Base-by-base conservation (phyloP, 345 rosid species). In the Aurinia saxatilis region DNA sequence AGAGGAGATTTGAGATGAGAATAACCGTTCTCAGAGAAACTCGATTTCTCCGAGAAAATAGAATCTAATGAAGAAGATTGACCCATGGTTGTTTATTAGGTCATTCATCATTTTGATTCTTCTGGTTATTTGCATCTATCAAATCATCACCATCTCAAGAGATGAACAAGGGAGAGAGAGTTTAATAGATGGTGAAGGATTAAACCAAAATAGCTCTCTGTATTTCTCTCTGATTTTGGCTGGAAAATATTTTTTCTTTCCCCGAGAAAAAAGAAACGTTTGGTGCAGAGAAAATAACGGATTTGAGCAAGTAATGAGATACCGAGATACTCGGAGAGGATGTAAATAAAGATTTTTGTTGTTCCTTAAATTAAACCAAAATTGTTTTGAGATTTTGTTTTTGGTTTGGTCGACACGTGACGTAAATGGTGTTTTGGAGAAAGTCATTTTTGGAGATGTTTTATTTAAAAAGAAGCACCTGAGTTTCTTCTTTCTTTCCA, bases 31-130 rank as follows among this genome's bases (percentile, higher is more conserved):
- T 68, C 66, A 68, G 55, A 67, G 59, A 39, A 67, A 67, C 29
- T 29, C 6, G 15, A 58, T 23, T 35, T 60, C 38, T 33, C 49
- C 49, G 36, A 60, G 44, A 31, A 70, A 38, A 47, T 19, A 34
- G 59, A 70, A 70, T 62, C 64, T 33, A 23, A 23, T 63, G 69
- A 63, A 40, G 69, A 63, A 40, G 25, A 55, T 12, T 63, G 74
- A 70, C 64, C 52, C 33, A 41, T 63, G 1, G 1, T 19, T 40
- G 55, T n/a, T 68, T 2, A 1, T 2, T 6, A 41, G 53, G 59
- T 41, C 65, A 50, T 34, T 56, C 70, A 64, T 71, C 66, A 57
- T 70, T 27, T 27, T 18, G 52, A 57, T 63, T 54, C 65, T 63
- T 54, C 65, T 70, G 60, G 48, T 63, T 48, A 63, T 60, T 10